These are phyloP conservation scores for Drechslera avenae DNA, from an alignment of 2,329 filamentous ascomycete genomes.

Conservation along the genomic window DNA sequence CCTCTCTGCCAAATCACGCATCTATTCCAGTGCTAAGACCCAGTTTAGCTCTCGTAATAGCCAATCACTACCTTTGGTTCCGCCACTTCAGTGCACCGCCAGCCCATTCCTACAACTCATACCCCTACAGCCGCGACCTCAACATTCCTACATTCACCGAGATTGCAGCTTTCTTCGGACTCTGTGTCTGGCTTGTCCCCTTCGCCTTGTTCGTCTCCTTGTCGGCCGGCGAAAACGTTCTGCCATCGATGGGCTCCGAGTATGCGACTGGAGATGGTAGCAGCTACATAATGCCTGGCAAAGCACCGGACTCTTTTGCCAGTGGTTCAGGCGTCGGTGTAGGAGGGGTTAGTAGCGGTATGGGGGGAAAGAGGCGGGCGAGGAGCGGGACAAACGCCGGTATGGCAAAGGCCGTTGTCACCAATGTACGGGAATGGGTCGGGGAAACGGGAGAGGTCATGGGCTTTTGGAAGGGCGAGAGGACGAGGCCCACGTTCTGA, in stretches of 20 bases:
- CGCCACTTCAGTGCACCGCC: conserved; percentile 76
- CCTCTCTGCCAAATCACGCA: neutral
- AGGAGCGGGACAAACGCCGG: conserved; percentile 60
- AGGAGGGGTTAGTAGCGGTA: conserved; percentile 18
- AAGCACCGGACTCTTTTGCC: conserved; percentile 39
- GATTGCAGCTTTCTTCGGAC: conserved; percentile 92
- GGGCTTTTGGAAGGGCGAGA: conserved; percentile 66
- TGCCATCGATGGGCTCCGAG: conserved; percentile 88
- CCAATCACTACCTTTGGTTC: conserved; percentile 97
- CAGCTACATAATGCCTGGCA: conserved; percentile 54
- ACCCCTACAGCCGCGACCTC: conserved; percentile 65
- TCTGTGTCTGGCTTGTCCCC: conserved; percentile 95
- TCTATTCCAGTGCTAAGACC: conserved; percentile 7
- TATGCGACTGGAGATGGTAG: conserved; percentile 65
- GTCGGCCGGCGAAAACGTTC: conserved; percentile 90
- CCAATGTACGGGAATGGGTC: conserved; percentile 68
- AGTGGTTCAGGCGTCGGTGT: conserved; percentile 40
- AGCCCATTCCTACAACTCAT: conserved; percentile 60
- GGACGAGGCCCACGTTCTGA: conserved; percentile 54
- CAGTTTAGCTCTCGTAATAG: conserved; percentile 71
- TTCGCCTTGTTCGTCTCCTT: conserved; percentile 94
- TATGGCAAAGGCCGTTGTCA: conserved; percentile 64
- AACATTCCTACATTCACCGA: conserved; percentile 83
- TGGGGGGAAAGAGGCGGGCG: conserved; percentile 46
- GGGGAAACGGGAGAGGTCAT: conserved; percentile 65